Conservation (phyloP, 768 basidiomycete genomes). For the Leccinum aurantiacum region DNA sequence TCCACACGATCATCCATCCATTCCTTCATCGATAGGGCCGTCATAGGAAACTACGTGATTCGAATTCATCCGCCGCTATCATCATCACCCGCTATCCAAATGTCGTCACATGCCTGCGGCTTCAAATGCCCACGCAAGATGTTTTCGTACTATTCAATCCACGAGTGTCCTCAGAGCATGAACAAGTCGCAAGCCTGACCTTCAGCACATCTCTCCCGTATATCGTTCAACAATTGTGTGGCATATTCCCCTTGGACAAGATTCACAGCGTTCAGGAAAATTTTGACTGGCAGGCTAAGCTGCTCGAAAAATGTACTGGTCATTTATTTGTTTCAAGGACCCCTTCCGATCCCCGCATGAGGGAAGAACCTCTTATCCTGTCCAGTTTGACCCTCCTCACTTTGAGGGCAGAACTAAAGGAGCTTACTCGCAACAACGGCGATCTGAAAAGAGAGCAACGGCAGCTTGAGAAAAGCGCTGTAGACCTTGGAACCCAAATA, state of each 20-base stretch:
- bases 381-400: conserved; percentile 50
- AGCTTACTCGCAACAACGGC: conserved; percentile 35
- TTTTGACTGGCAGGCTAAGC: conserved; percentile 54
- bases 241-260: conserved; percentile 45
- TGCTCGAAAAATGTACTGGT: conserved; percentile 53
- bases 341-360: conserved; percentile 12
- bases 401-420: conserved; percentile 40
- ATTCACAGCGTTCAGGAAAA: conserved; percentile 34
- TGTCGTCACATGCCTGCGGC: conserved; percentile 49
- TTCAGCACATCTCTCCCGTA: conserved; percentile 44
- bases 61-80: conserved; percentile 29
- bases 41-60: conserved; percentile 25
- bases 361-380: conserved; percentile 40
- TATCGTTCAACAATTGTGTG: conserved; percentile 41
- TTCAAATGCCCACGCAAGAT: conserved; percentile 23
- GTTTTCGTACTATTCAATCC: conserved; percentile 64
- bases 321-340: conserved; percentile 48
- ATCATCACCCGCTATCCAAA: conserved; percentile 63
- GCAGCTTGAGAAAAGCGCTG: conserved; percentile 29
- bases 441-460: conserved; percentile 20
- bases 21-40: conserved; percentile 2
- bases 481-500: conserved; percentile 14
- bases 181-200: conserved; percentile 53
- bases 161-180: conserved; percentile 49
- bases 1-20: background rate